These are phyloP conservation scores for Cadophora malorum DNA, from an alignment of 2,329 filamentous ascomycete genomes.

Conservation along the genomic window DNA sequence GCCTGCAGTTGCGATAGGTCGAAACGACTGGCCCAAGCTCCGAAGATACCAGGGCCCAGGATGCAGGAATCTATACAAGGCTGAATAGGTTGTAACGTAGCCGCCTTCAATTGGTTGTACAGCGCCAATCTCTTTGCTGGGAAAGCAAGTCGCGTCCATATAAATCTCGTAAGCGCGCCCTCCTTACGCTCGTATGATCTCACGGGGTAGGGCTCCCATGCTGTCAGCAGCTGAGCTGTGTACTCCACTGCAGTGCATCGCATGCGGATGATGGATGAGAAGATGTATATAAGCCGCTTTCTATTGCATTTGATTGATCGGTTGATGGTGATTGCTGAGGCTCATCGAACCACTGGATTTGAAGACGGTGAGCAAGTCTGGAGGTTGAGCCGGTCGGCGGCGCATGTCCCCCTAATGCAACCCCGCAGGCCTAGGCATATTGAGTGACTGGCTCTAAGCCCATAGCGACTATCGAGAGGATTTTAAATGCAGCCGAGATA, in stretches of 20 bases:
- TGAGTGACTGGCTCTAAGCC: not conserved
- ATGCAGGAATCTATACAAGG: slow-evolving; percentile 17
- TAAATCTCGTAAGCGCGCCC: slow-evolving; percentile 7
- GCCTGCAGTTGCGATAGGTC: slow-evolving; percentile 12
- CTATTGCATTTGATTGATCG: not conserved
- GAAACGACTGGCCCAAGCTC: slow-evolving; percentile 9
- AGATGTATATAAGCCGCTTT: not conserved
- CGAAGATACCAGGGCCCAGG: not conserved
- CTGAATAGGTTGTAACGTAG: slow-evolving; percentile 13
- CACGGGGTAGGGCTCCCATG: not conserved
- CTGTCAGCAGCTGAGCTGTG: slow-evolving; percentile 2
- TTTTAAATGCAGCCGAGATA: not conserved
- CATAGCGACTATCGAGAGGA: not conserved
- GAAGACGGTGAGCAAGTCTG: not conserved
- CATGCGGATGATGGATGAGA: slow-evolving; percentile 8
- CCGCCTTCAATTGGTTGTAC: not conserved
- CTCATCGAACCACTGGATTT: slow-evolving; percentile 7
- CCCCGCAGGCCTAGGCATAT: not conserved
- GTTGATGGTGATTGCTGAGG: no score
- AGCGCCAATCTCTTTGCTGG: slow-evolving; percentile 5
- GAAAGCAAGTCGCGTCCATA: slow-evolving; percentile 2
- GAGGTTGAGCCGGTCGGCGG: not conserved
- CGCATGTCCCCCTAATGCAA: slow-evolving; percentile 6
- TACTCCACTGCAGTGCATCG: slow-evolving; percentile 4
- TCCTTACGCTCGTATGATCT: not conserved